phyloP scores from a whole-genome alignment of 331 rosid species.

The Dryas integrifolia region DNA sequence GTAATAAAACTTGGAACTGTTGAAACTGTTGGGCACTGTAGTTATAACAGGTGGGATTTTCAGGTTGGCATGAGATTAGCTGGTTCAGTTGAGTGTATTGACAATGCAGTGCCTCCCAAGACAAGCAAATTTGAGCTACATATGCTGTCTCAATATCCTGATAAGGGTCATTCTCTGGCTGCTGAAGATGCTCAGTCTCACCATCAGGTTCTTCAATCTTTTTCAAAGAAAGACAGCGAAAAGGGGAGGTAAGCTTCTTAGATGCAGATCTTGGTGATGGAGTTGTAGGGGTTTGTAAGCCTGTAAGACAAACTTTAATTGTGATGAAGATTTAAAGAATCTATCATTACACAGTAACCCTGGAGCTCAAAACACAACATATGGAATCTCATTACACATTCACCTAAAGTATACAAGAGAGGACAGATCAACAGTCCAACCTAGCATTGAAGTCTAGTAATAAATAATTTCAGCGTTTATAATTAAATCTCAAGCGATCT shows the following conservation, averaged over 20 bases:
- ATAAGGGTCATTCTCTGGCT: conserved; percentile 47
- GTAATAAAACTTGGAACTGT: conserved; percentile 89
- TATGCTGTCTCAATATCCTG: conserved; percentile 82
- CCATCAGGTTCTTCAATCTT: conserved; percentile 73
- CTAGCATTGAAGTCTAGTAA: neutral
- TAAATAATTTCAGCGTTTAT: no score
- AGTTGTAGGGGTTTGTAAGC: conserved; percentile 46
- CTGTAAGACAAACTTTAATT: conserved; percentile 32
- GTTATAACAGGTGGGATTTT: conserved; percentile 63
- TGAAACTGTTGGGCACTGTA: conserved; percentile 82
- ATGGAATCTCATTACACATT: neutral
- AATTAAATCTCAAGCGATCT: no score
- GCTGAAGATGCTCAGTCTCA: conserved; percentile 71
- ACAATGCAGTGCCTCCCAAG: conserved; percentile 98
- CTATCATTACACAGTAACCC: neutral
- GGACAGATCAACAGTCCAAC: neutral
- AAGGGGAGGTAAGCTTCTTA: conserved; percentile 76
- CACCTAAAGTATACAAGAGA: neutral
- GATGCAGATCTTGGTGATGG: conserved; percentile 82
- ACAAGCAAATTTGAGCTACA: conserved; percentile 81
- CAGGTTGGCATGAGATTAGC: conserved; percentile 76
- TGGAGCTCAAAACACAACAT: neutral
- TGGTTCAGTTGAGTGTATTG: conserved; percentile 79
- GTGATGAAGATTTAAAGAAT: conserved; percentile 3
- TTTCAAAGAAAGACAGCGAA: conserved; percentile 89